These are phyloP conservation scores for Scleroderma citrinum DNA, from an alignment of 768 basidiomycete species.

Conservation along the genomic window DNA sequence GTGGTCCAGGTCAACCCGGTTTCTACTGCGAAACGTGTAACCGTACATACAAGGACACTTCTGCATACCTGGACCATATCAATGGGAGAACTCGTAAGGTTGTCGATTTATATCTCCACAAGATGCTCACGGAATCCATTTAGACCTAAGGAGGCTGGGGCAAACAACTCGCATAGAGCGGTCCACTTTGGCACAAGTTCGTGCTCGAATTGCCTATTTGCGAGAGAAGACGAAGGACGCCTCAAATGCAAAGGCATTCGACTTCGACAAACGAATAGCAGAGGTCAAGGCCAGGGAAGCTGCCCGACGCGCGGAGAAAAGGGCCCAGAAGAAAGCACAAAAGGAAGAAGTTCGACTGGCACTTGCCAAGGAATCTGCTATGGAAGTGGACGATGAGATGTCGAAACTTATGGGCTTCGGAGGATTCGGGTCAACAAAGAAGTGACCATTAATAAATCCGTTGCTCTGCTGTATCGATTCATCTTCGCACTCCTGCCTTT, in stretches of 20 bases:
- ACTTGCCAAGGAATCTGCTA: conserved; percentile 44
- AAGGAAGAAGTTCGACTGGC: conserved; percentile 68
- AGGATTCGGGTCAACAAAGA: conserved; percentile 85
- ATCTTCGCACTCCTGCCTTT: neutral
- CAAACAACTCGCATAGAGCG: conserved; percentile 89
- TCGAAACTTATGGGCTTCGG: conserved; percentile 85
- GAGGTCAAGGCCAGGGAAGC: conserved; percentile 75
- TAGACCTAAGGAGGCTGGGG: conserved; percentile 91
- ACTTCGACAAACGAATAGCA: conserved; percentile 85
- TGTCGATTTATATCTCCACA: neutral
- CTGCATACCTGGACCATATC: conserved; percentile 93
- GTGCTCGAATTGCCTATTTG: conserved; percentile 79
- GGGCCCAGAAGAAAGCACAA: conserved; percentile 72
- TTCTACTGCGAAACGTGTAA: conserved; percentile 93
- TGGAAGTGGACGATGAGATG: conserved; percentile 60
- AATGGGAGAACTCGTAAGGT: conserved; percentile 88
- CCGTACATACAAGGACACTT: conserved; percentile 88
- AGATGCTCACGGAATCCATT: neutral
- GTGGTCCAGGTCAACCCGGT: conserved; percentile 86
- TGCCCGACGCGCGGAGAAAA: conserved; percentile 63
- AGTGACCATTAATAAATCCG: conserved; percentile 41
- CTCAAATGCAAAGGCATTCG: conserved; percentile 82
- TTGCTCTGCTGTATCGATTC: neutral
- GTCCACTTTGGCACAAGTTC: conserved; percentile 90
- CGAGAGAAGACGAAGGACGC: conserved; percentile 84